Base-by-base conservation (phyloP, 495 filamentous ascomycete species). In the Lasiosphaeria hispida region DNA sequence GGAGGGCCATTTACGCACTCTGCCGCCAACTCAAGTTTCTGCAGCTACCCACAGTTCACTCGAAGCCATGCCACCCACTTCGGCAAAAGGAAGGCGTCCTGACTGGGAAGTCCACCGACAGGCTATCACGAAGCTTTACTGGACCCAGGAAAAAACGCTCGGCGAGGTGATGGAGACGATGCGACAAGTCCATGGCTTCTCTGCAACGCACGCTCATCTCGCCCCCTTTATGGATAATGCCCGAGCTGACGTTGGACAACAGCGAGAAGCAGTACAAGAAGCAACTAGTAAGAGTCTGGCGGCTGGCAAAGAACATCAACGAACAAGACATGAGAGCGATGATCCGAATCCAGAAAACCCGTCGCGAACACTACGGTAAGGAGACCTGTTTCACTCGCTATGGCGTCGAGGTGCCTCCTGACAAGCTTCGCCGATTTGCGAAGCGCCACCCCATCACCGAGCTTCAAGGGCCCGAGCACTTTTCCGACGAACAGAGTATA, bases 261-360 rank as follows among this genome's bases (percentile, higher is more conserved):
- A 72, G 69, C 61, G 71, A 72, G 55, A 60, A 47, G 14, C 44
- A 62, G 30, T 51, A 71, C 51, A 61, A 60, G n/a, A 30, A 30
- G 23, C 23, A 30, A 30, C 23, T 30, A 30, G 23, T 30, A 5
- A 30, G 2, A 2, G 38, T 1, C 0, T 72, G 68, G 68, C 53
- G 59, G 1, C 17, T 71, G 35, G 52, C 48, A 3, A 72, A 72
- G 50, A 69, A 72, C 36, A 54, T 63, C 63, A 61, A 40, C 0
- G 55, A 50, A 11, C 8, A 59, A 7, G 63, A 69, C 9, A 62
- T 64, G 49, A 58, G 51, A 7, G 57, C 57, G 2, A 69, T 72
- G 62, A 10, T 69, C 6, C 23, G 33, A 3, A 66, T 72, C 2
- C 54, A 48, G 30, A 39, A 53, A 49, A 52, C n/a, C 14, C 63